Evolutionary conservation across 1,139 yeast genomes (phyloP).

Genomic region (Tardiomyces depauwii): DNA sequence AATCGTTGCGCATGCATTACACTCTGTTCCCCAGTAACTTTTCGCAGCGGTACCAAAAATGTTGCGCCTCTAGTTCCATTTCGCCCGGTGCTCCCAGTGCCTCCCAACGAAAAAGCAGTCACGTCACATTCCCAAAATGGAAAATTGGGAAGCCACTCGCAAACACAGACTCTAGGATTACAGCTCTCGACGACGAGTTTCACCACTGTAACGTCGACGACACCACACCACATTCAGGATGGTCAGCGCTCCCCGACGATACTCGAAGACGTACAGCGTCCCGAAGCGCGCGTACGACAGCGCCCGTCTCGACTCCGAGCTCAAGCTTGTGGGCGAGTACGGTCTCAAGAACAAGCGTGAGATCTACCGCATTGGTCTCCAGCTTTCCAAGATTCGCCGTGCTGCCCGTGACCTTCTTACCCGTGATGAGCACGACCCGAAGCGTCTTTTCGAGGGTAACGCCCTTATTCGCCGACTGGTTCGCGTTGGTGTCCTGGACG

Average conservation of each 20-base stretch:
- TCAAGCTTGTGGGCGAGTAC: constrained; percentile 98
- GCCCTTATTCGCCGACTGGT: constrained; percentile 96
- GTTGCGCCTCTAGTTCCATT: too few relatives aligned
- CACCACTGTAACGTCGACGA: too few relatives aligned
- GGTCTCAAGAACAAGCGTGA: constrained; percentile 99
- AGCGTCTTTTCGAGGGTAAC: constrained; percentile 99
- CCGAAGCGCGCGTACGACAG: constrained; percentile 99
- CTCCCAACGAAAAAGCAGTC: too few relatives aligned
- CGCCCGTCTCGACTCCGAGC: constrained; percentile 98
- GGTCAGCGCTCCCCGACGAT: constrained; percentile 62
- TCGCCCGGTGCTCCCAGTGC: too few relatives aligned
- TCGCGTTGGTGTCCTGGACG: constrained; percentile 97
- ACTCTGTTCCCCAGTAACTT: too few relatives aligned
- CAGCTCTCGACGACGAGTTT: too few relatives aligned
- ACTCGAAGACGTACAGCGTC: constrained; percentile 98
- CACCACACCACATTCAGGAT: too few relatives aligned
- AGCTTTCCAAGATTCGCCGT: constrained; percentile 99
- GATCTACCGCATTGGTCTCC: constrained; percentile 97
- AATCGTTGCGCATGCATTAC: too few relatives aligned
- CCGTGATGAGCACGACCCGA: constrained; percentile 99
- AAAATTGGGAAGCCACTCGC: too few relatives aligned
- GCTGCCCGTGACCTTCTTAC: constrained; percentile 99
- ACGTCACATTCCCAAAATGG: too few relatives aligned
- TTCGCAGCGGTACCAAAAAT: too few relatives aligned
- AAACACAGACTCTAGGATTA: too few relatives aligned